A percentile compares a stretch with the other conserved stretches of the same genome.
These are phyloP conservation scores for Hymenoscyphus scutula DNA, from an alignment of 2,329 filamentous ascomycete species.

Conservation along the genomic window DNA sequence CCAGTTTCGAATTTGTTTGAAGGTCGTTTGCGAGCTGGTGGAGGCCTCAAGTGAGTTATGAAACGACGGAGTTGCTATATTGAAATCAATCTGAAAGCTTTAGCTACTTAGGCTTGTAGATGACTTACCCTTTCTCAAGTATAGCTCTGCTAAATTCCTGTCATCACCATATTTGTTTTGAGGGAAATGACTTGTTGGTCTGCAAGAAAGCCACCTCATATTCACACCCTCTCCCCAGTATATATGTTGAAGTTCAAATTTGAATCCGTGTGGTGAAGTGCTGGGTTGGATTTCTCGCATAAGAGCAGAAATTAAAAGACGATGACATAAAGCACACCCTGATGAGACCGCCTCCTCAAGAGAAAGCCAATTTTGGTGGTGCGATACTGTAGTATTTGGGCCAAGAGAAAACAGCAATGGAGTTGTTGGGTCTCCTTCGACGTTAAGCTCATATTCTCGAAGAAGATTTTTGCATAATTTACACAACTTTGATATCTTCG, in stretches of 20 bases:
- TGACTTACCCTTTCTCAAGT: not conserved
- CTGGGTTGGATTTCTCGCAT: not conserved
- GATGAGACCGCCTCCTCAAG: not conserved
- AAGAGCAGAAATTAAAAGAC: not conserved
- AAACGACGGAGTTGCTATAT: not conserved
- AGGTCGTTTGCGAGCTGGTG: not conserved
- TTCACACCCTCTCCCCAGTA: not conserved
- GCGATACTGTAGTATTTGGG: not conserved
- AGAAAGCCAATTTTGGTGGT: not conserved
- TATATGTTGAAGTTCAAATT: not conserved
- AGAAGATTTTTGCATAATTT: not conserved
- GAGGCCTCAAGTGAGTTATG: not conserved
- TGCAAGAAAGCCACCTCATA: not conserved
- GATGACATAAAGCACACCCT: not conserved
- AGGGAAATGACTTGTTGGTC: not conserved
- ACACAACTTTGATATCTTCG: not conserved
- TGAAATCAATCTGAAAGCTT: not conserved
- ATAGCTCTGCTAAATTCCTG: not conserved
- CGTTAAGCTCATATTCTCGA: not conserved
- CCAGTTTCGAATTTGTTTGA: not conserved
- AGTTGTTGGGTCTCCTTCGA: not conserved
- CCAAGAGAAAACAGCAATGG: not conserved
- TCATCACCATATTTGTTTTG: not conserved
- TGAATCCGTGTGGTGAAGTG: not conserved
- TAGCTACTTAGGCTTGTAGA: not conserved